A percentile compares a stretch with the other conserved stretches of the same genome.
These are phyloP conservation scores for Parastagonospora avenae DNA, from an alignment of 2,329 filamentous ascomycete species.

Conservation along the genomic window DNA sequence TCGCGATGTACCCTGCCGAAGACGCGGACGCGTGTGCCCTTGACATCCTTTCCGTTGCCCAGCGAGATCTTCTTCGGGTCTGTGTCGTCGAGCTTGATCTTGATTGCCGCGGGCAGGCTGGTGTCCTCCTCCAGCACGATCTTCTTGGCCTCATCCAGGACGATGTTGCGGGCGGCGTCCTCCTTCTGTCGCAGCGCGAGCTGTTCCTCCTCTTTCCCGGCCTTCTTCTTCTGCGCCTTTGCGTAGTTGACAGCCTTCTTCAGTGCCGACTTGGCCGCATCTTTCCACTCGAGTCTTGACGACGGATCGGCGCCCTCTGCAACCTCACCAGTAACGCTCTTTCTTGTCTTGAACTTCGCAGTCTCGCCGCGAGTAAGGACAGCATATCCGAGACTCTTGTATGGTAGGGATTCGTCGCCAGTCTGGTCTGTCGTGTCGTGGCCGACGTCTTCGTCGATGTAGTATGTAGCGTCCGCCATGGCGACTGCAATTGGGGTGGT, in stretches of 20 bases:
- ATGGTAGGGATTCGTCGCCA: conserved; percentile 76
- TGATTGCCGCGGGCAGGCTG: conserved; percentile 73
- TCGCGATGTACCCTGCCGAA: conserved; percentile 82
- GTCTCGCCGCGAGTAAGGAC: conserved; percentile 72
- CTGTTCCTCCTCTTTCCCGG: conserved; percentile 74
- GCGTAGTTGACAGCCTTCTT: conserved; percentile 82
- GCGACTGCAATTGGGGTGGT: conserved; percentile 34
- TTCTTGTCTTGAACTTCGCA: conserved; percentile 70
- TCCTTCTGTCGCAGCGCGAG: conserved; percentile 75
- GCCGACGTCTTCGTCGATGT: conserved; percentile 82
- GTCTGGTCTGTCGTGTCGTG: conserved; percentile 68
- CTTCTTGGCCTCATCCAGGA: conserved; percentile 83
- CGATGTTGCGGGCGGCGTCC: conserved; percentile 69
- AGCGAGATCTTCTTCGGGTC: conserved; percentile 62
- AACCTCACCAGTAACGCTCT: conserved; percentile 49
- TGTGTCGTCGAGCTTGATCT: conserved; percentile 77
- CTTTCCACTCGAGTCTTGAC: conserved; percentile 74
- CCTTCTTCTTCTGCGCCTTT: conserved; percentile 82
- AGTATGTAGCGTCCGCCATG: conserved; percentile 58
- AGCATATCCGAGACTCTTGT: conserved; percentile 79
- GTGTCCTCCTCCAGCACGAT: conserved; percentile 72
- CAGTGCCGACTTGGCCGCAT: conserved; percentile 78
- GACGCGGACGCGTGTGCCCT: conserved; percentile 78
- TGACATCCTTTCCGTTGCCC: conserved; percentile 57
- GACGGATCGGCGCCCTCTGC: conserved; percentile 61